Percentiles rank a stretch among this genome's conserved stretches.
These are phyloP conservation scores for Fusarium coffeatum DNA, from an alignment of 2,329 filamentous ascomycete species.

Conservation along the genomic window DNA sequence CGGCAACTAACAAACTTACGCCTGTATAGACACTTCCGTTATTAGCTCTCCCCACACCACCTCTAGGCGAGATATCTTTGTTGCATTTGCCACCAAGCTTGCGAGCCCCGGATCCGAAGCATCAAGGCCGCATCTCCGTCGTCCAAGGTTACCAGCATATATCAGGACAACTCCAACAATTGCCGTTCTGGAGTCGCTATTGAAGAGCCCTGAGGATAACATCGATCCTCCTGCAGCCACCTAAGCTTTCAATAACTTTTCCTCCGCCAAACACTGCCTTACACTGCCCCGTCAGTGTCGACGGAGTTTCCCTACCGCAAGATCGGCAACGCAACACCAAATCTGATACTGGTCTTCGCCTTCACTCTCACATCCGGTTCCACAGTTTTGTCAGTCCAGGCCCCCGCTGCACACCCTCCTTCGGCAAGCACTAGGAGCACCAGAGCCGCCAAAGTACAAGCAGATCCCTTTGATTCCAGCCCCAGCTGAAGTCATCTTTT, in stretches of 20 bases:
- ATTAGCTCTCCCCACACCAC: conserved; percentile 32
- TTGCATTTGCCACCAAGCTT: conserved; percentile 41
- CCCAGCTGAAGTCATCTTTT: conserved; percentile 38
- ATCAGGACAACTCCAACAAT: neutral
- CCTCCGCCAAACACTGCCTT: conserved; percentile 9
- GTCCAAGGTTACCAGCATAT: conserved; percentile 1
- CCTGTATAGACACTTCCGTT: conserved; percentile 24
- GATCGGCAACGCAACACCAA: conserved; percentile 31
- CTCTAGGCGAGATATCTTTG: conserved; percentile 17
- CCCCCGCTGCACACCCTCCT: conserved; percentile 29
- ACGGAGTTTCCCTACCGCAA: conserved; percentile 32
- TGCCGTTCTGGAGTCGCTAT: conserved; percentile 48
- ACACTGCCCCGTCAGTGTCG: conserved; percentile 4
- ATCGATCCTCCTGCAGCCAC: conserved; percentile 41
- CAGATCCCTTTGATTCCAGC: conserved; percentile 35
- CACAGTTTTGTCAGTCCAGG: conserved; percentile 34
- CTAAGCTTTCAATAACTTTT: conserved; percentile 20
- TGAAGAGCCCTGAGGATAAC: conserved; percentile 43
- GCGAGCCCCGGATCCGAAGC: conserved; percentile 39
- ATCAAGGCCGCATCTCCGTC: conserved; percentile 29
- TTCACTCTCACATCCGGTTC: conserved; percentile 30
- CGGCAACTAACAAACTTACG: conserved; percentile 13
- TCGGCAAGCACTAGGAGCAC: conserved; percentile 28
- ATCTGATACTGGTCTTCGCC: conserved; percentile 10
- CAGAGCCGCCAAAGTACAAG: conserved; percentile 33